These are phyloP conservation scores for Rutstroemia sp. DNA, from an alignment of 2,329 filamentous ascomycete genomes.

Conservation along the genomic window DNA sequence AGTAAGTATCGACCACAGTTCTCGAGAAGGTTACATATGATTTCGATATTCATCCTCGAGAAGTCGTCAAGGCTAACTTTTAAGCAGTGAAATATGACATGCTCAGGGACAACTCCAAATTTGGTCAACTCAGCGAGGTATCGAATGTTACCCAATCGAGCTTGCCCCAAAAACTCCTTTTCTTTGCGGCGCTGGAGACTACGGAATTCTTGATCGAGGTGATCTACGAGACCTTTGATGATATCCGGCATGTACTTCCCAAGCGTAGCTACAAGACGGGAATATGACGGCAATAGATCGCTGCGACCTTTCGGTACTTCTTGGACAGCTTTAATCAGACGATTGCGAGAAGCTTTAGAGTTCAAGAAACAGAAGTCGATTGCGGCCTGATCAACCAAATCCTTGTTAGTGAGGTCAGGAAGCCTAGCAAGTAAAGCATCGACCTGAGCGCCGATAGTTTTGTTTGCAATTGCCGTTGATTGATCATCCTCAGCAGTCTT, in stretches of 20 bases:
- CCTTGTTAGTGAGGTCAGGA: constrained; percentile 88
- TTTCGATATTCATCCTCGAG: constrained; percentile 97
- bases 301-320: constrained; percentile 92
- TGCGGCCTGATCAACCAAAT: constrained; percentile 83
- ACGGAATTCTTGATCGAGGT: constrained; percentile 93
- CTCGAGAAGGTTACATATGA: constrained; percentile 90
- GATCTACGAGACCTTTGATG: constrained; percentile 82
- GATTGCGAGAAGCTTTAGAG: constrained; percentile 93
- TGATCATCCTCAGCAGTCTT: constrained; percentile 67
- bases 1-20: constrained; percentile 94
- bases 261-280: constrained; percentile 86
- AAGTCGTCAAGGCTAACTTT: constrained; percentile 98
- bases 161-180: constrained; percentile 93
- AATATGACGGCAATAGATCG: constrained; percentile 84
- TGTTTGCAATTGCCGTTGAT: constrained; percentile 93
- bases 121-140: constrained; percentile 97
- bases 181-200: constrained; percentile 95
- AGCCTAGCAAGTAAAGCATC: constrained; percentile 81
- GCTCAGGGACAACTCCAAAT: constrained; percentile 94
- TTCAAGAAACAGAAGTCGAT: constrained; percentile 98
- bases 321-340: constrained; percentile 84
- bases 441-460: constrained; percentile 94
- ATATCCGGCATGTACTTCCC: constrained; percentile 92
- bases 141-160: constrained; percentile 89
- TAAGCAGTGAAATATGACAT: constrained; percentile 97